Percentiles rank a stretch among this genome's conserved stretches.
Evolutionary conservation across 805 yeast species (phyloP).

Genomic region (Sungouiozyma intestinalis): DNA sequence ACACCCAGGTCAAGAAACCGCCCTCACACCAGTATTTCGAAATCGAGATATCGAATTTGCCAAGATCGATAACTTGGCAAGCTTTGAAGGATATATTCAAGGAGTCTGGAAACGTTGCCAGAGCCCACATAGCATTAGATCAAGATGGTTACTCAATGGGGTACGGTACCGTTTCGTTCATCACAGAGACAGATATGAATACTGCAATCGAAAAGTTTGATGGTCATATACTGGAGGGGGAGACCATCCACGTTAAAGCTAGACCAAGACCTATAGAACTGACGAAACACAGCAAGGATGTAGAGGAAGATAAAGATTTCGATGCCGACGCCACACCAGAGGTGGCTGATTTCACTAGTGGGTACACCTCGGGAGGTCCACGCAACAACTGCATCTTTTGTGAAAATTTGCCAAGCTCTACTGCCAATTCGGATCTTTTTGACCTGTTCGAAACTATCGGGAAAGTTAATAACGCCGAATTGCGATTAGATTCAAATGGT

Average conservation of each 20-base stretch:
- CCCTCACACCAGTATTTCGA: constrained; percentile 29
- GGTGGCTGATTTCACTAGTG: constrained; percentile 47
- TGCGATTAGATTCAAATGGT: constrained; percentile 51
- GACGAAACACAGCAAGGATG: neutral
- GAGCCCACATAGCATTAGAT: constrained; percentile 69
- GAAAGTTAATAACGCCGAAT: constrained; percentile 61
- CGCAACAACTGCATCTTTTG: constrained; percentile 56
- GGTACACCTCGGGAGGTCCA: constrained; percentile 51
- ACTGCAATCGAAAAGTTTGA: constrained; percentile 62
- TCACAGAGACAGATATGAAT: constrained; percentile 52
- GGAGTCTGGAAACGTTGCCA: constrained; percentile 61
- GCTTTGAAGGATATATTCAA: constrained; percentile 77
- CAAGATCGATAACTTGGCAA: constrained; percentile 76
- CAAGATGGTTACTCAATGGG: constrained; percentile 66
- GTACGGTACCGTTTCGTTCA: constrained; percentile 69
- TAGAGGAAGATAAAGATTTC: neutral
- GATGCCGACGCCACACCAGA: neutral
- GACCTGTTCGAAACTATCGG: constrained; percentile 85
- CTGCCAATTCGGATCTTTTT: constrained; percentile 72
- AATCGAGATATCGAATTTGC: constrained; percentile 71
- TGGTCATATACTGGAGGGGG: constrained; percentile 40
- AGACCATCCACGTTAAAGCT: constrained; percentile 6
- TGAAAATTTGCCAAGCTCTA: constrained; percentile 77
- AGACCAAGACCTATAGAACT: neutral
- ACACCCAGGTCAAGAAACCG: constrained; percentile 5